Evolutionary conservation across 805 yeast species (phyloP).

Genomic region (Metschnikowia peoriensis): DNA sequence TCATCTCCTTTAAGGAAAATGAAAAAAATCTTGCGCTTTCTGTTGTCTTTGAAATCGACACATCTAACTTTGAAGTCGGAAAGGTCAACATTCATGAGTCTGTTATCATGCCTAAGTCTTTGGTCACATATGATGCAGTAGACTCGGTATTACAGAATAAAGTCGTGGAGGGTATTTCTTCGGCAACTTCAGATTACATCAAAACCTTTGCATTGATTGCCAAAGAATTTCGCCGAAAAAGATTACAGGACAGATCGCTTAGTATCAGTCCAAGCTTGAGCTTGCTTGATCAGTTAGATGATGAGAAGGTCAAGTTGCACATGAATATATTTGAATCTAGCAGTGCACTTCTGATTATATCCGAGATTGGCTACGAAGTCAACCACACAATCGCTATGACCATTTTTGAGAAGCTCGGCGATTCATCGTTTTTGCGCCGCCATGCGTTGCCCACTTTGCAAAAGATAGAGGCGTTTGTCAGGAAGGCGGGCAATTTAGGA

Average conservation of each 20-base stretch:
- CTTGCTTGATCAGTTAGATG: conserved; percentile 77
- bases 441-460: conserved; percentile 81
- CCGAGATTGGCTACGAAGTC: conserved; percentile 77
- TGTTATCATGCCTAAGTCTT: conserved; percentile 59
- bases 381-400: conserved; percentile 84
- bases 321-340: conserved; percentile 69
- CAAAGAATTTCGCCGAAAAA: conserved; percentile 65
- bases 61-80: conserved; percentile 65
- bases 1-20: conserved; percentile 59
- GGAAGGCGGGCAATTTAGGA: conserved; percentile 65
- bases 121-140: conserved; percentile 53
- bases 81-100: conserved; percentile 78
- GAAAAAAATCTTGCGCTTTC: conserved; percentile 67
- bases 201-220: conserved; percentile 64
- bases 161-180: conserved; percentile 31
- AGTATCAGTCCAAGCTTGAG: conserved; percentile 55
- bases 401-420: conserved; percentile 73
- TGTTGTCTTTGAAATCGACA: conserved; percentile 77
- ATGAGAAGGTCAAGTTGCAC: conserved; percentile 70
- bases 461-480: conserved; percentile 75
- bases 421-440: conserved; percentile 78
- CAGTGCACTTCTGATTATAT: conserved; percentile 54
- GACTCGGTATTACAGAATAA: conserved; percentile 46
- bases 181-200: conserved; percentile 64
- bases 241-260: conserved; percentile 51